Evolutionary conservation across 306 rosid species (phyloP).

Genomic region (Carpinus viminea): DNA sequence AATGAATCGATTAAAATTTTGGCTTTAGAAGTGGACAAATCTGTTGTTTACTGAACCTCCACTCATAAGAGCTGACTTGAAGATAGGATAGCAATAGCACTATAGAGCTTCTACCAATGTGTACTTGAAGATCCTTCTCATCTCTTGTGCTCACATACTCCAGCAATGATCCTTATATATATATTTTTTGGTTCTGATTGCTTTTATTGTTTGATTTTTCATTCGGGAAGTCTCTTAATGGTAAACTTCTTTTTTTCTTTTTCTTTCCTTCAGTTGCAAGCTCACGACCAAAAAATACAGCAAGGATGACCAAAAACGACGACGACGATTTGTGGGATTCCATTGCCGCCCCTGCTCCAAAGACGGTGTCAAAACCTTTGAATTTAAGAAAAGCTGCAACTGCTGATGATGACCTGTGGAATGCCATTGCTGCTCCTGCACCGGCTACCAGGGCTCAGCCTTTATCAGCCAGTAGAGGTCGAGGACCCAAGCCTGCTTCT

Average conservation of each 20-base stretch:
- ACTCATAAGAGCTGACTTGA: no score
- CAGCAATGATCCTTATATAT: not conserved
- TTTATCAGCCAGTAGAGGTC: conserved; percentile 61
- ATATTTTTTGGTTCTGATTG: not conserved
- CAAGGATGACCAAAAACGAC: conserved; percentile 51
- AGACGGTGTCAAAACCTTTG: conserved; percentile 54
- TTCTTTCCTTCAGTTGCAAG: conserved; percentile 43
- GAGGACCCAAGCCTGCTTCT: conserved; percentile 79
- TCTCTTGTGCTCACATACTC: not conserved
- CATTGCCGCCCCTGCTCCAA: conserved; percentile 94
- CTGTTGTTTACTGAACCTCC: conserved; percentile 6
- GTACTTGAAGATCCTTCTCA: not conserved
- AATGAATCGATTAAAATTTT: not conserved
- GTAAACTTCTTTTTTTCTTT: not conserved
- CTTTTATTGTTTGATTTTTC: not conserved
- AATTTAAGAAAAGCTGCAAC: conserved; percentile 46
- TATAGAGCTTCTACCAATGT: no score
- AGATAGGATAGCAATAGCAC: no score
- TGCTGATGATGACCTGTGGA: conserved; percentile 90
- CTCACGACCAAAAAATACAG: conserved; percentile 53
- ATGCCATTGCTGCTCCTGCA: conserved; percentile 93
- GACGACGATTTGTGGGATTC: conserved; percentile 91
- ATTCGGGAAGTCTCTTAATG: conserved; percentile 3
- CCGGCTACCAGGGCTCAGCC: conserved; percentile 88
- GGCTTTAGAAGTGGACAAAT: not conserved